These are phyloP conservation scores for Lobosporangium transversale DNA, from an alignment of 192 early-diverging fungal species.

Conservation along the genomic window DNA sequence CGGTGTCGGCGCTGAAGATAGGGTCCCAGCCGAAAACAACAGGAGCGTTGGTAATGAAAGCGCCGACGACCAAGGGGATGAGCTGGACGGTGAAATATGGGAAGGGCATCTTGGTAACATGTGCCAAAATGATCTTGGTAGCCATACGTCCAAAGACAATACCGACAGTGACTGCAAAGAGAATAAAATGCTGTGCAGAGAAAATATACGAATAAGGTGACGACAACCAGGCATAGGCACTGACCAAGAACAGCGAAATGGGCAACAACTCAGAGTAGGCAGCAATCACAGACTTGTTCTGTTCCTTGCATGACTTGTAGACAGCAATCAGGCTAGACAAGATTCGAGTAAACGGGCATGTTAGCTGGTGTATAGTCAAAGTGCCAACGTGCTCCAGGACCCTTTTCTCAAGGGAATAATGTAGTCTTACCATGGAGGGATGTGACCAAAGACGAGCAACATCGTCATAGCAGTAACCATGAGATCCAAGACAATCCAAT, in stretches of 20 bases:
- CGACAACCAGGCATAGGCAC: conserved; percentile 76
- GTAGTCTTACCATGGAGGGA: conserved; percentile 63
- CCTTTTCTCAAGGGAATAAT: too few relatives aligned
- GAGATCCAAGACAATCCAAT: conserved; percentile 52
- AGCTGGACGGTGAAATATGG: conserved; percentile 85
- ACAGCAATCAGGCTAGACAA: conserved; percentile 59
- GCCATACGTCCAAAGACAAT: conserved; percentile 88
- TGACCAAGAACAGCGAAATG: conserved; percentile 66
- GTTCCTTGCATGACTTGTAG: conserved; percentile 60
- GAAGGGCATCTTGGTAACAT: conserved; percentile 84
- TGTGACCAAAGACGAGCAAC: conserved; percentile 61
- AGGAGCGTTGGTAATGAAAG: conserved; percentile 72
- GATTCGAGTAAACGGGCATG: background rate
- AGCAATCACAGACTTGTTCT: conserved; percentile 69
- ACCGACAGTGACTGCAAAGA: conserved; percentile 80
- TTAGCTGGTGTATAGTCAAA: too few relatives aligned
- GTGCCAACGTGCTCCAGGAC: too few relatives aligned
- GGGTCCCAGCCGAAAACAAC: conserved; percentile 59
- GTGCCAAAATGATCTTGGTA: conserved; percentile 90
- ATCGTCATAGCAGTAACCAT: conserved; percentile 56
- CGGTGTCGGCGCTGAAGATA: conserved; percentile 72
- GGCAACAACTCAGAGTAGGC: conserved; percentile 73
- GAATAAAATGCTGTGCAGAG: conserved; percentile 71
- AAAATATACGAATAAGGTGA: conserved; percentile 78
- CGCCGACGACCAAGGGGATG: conserved; percentile 78